phyloP scores from a whole-genome alignment of 1,139 yeast species.

The Diutina siamensis region DNA sequence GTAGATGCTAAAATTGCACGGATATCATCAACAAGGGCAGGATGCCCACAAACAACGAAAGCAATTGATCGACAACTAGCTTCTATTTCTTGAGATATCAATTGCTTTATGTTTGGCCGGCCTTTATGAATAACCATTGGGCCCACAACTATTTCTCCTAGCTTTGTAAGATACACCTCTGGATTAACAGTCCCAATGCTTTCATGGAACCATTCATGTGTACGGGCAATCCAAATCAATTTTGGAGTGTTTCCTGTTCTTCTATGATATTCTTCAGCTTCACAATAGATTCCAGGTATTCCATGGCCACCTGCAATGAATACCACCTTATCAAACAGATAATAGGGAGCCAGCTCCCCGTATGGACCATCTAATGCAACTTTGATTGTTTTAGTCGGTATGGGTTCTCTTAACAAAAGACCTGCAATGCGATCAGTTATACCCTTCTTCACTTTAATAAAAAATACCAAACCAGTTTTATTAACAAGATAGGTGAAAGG shows the following conservation, averaged over 20 bases:
- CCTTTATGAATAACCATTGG: too few relatives aligned
- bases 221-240: neutral
- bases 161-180: neutral
- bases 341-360: constrained; percentile 14
- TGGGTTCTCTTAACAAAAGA: neutral
- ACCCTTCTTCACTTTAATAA: neutral
- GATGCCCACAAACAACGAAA: constrained; percentile 1
- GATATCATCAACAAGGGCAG: neutral
- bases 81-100: neutral
- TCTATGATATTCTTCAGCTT: constrained; percentile 8
- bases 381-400: constrained; percentile 12
- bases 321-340: neutral
- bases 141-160: too few relatives aligned
- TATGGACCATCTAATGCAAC: constrained; percentile 38
- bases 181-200: too few relatives aligned
- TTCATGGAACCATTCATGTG: constrained; percentile 1
- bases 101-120: neutral
- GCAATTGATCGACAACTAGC: neutral
- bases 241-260: neutral
- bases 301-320: constrained; percentile 37
- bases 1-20: neutral
- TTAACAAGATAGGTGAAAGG: neutral
- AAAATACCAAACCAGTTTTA: neutral
- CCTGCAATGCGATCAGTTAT: neutral
- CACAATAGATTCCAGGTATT: constrained; percentile 43